phyloP scores from a whole-genome alignment of 1,284 basidiomycete genomes.

The Rhodotorula mucilaginosa region DNA sequence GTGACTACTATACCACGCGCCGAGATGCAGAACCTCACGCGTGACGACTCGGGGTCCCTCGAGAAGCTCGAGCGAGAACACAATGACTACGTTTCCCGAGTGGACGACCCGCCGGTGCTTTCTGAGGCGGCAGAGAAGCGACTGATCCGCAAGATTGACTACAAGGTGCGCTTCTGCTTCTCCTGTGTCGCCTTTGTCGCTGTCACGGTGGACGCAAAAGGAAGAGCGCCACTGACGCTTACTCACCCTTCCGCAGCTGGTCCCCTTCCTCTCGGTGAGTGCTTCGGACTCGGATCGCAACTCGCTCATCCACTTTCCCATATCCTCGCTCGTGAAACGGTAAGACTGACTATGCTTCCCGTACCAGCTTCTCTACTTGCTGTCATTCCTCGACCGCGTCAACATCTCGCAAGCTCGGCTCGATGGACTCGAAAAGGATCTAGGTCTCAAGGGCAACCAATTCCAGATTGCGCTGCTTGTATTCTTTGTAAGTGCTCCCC shows the following conservation, averaged over 20 bases:
- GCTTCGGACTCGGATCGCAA: too few relatives aligned
- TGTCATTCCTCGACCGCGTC: conserved; percentile 52
- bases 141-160: conserved; percentile 36
- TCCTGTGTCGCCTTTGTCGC: neutral
- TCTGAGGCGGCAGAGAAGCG: conserved; percentile 26
- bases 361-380: conserved; percentile 42
- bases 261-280: conserved; percentile 35
- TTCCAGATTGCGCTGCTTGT: conserved; percentile 34
- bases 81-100: neutral
- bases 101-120: neutral
- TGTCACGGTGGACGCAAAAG: too few relatives aligned
- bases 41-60: conserved; percentile 1
- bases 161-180: conserved; percentile 16
- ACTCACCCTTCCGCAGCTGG: conserved; percentile 12
- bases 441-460: conserved; percentile 47
- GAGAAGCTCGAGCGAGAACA: conserved; percentile 17
- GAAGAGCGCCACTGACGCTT: too few relatives aligned
- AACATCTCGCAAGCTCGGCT: conserved; percentile 34
- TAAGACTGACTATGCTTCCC: too few relatives aligned
- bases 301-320: too few relatives aligned
- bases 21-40: neutral
- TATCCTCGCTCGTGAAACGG: too few relatives aligned
- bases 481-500: conserved; percentile 48
- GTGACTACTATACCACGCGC: neutral
- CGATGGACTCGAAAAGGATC: conserved; percentile 48